Conservation (phyloP, 345 rosid genomes). For the Brassica rapa region DNA sequence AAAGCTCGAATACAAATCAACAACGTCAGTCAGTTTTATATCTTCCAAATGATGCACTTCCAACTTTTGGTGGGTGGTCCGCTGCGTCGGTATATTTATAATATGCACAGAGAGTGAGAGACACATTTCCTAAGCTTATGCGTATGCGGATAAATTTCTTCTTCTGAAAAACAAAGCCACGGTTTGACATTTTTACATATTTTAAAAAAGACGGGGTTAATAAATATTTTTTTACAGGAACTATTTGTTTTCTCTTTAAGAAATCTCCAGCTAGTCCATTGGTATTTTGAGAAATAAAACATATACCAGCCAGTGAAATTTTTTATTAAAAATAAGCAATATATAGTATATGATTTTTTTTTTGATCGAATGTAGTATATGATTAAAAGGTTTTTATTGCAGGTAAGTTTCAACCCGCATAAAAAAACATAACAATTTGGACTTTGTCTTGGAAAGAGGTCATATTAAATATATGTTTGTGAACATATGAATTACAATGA, state of each 20-base stretch:
- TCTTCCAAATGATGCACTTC: constrained; percentile 23
- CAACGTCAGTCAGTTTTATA: constrained; percentile 21
- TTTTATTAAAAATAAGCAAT: neutral
- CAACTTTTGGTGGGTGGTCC: constrained; percentile 25
- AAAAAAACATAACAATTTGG: neutral
- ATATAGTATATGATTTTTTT: neutral
- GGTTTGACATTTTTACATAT: neutral
- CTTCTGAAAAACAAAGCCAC: neutral
- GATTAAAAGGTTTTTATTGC: neutral
- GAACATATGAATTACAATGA: neutral
- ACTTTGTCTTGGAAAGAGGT: neutral
- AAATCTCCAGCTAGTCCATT: neutral
- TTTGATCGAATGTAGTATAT: neutral
- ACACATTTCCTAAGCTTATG: constrained; percentile 1
- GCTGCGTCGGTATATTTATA: constrained; percentile 1
- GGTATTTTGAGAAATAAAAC: neutral
- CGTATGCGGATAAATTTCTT: neutral
- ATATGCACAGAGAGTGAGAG: neutral
- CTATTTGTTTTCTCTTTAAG: neutral
- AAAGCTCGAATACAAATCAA: constrained; percentile 23
- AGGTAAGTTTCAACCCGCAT: neutral
- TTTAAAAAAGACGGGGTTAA: neutral
- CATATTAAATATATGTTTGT: neutral
- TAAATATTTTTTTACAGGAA: neutral
- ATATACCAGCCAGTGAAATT: neutral